Base-by-base conservation (phyloP, 139 green algal species). In the Chlorella sorokiniana region DNA sequence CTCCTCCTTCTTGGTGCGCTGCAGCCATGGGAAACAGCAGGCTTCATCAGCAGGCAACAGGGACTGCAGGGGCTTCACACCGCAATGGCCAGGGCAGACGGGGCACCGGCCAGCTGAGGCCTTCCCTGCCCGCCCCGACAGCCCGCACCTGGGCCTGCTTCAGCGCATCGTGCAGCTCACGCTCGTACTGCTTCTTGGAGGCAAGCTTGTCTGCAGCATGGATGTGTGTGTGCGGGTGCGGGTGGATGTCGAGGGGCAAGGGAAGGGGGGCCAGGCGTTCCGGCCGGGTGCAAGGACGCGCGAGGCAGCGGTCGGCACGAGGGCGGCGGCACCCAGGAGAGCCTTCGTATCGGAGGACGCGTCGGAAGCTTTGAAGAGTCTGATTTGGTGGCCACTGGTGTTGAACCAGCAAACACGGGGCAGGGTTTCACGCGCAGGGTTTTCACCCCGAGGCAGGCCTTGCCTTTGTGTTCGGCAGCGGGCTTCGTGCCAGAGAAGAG, bases 181-280 rank as follows among this genome's bases (percentile, higher is more conserved):
- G 59, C 42, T 91, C 88, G 29, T 80, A 54, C 11, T 63, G 56
- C 81, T 91, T 91, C 22, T 82, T 87, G 61, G 86, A 51, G 3
- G 45, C 51, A 11, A 91, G 79, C 69, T 91, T 91, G 64, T 91
- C 88, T 91, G 76, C 81, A 78, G 3, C 29, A 23, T 45, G 42
- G 40, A 65, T 10, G 56, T 29, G 22, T 22, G 23, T 56, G 11
- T 56, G 48, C 48, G 48, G 48, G n/a, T n/a, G n/a, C n/a, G 48
- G 48, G 48, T 25, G 16, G 48, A 59, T 11, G 16, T 16, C 48
- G 23, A 16, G 40, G 27, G 40, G 38, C 40, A 33, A 27, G 68
- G 7, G n/a, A 16, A 74, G 41, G 31, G 41, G 68, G 33, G 4
- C 27, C 31, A 27, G 31, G 62, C 31, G 31, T 69, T 25, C 8